Percentiles rank a stretch among this genome's conserved stretches.
Conservation (phyloP, 1,139 yeast species). For the Pichia sp. region DNA sequence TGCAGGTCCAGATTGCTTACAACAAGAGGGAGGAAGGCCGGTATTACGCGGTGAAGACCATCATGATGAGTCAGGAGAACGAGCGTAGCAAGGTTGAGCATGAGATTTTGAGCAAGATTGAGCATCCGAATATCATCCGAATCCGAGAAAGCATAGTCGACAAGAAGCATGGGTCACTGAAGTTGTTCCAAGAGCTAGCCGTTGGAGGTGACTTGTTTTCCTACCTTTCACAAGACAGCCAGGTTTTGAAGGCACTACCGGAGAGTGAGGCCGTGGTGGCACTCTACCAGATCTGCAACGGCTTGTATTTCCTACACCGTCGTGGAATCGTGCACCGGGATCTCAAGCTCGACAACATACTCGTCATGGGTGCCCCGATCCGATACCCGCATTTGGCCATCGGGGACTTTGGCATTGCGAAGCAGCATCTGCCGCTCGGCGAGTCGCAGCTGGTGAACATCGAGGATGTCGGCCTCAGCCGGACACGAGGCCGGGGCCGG, state of each 20-base stretch:
- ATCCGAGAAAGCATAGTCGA: conserved; percentile 43
- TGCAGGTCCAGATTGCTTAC: conserved; percentile 28
- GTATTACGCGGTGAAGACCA: conserved; percentile 50
- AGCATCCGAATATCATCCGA: conserved; percentile 86
- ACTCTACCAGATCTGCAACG: conserved; percentile 52
- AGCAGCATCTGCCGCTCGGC: conserved; percentile 25
- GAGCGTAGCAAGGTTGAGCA: conserved; percentile 39
- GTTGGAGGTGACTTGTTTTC: conserved; percentile 67
- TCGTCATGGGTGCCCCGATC: conserved; percentile 53
- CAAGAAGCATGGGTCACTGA: conserved; percentile 34
- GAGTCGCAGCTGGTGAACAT: neutral
- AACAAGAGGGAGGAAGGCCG: conserved; percentile 19
- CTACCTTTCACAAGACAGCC: conserved; percentile 44
- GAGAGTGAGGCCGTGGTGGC: conserved; percentile 53
- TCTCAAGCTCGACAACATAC: conserved; percentile 54
- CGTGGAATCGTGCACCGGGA: conserved; percentile 52
- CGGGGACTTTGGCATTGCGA: conserved; percentile 69
- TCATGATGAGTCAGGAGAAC: conserved; percentile 29
- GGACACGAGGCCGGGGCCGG: neutral
- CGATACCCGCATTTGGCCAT: conserved; percentile 49
- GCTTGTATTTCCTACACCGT: conserved; percentile 49
- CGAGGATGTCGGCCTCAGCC: neutral
- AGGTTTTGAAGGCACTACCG: conserved; percentile 38
- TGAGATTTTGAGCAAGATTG: conserved; percentile 45
- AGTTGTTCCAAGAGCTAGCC: conserved; percentile 45